These are phyloP conservation scores for Sclerotinia sclerotiorum DNA, from an alignment of 2,329 filamentous ascomycete genomes.

Conservation along the genomic window DNA sequence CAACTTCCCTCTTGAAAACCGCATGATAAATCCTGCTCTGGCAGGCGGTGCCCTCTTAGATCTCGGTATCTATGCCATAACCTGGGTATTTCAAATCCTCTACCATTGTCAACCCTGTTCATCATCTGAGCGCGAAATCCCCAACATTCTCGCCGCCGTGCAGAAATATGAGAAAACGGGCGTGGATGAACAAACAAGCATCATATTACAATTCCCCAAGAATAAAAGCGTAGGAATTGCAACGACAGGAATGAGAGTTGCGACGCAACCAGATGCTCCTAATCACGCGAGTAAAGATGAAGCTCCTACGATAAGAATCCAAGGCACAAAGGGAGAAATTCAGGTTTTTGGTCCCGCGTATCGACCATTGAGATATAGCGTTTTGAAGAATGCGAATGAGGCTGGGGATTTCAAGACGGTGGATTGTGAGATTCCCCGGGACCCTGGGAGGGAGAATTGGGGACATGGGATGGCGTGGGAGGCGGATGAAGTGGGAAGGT, in stretches of 20 bases:
- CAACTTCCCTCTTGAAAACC: conserved; percentile 47
- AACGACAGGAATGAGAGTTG: conserved; percentile 51
- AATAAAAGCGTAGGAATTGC: conserved; percentile 61
- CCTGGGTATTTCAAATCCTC: conserved; percentile 71
- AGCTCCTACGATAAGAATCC: conserved; percentile 59
- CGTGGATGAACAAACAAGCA: conserved; percentile 62
- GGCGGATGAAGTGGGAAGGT: conserved; percentile 65
- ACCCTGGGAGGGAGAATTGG: conserved; percentile 37
- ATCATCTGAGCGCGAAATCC: conserved; percentile 45
- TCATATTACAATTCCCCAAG: conserved; percentile 61
- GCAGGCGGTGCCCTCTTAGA: conserved; percentile 68
- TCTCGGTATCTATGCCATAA: conserved; percentile 68
- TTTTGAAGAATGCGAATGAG: conserved; percentile 46
- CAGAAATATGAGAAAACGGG: conserved; percentile 59
- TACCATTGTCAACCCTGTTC: conserved; percentile 57
- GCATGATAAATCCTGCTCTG: conserved; percentile 68
- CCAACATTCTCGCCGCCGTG: conserved; percentile 57
- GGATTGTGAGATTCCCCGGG: conserved; percentile 47
- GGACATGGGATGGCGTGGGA: conserved; percentile 72
- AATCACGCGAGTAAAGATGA: conserved; percentile 50
- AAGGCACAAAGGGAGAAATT: conserved; percentile 66
- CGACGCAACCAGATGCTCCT: conserved; percentile 48
- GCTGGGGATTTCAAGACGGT: conserved; percentile 38
- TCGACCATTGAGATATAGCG: conserved; percentile 52
- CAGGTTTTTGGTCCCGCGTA: conserved; percentile 61